Evolutionary conservation across 73 alveolate genomes (phyloP).

Genomic region (Halteria grandinella): DNA sequence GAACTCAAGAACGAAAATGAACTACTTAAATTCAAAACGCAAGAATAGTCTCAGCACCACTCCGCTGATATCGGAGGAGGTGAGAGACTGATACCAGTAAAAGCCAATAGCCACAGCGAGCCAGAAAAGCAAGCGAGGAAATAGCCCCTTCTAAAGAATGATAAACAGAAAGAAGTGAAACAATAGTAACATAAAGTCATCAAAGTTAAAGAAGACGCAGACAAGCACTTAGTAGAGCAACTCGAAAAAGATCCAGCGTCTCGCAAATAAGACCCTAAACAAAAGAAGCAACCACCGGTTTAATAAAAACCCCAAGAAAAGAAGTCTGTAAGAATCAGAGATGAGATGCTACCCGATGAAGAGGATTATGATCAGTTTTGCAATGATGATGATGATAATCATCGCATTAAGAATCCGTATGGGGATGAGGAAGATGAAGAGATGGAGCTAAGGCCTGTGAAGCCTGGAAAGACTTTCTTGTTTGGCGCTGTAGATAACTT

Average conservation of each 20-base stretch:
- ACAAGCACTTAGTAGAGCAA: not conserved
- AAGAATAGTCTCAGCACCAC: too few species aligned
- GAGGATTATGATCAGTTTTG: constrained; percentile 3
- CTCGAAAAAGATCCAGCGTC: too few species aligned
- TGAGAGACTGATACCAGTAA: too few species aligned
- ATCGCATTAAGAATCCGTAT: not conserved
- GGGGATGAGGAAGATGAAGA: constrained; percentile 27
- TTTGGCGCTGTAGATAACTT: constrained; percentile 42
- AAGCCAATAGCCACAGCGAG: too few species aligned
- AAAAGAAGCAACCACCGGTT: constrained; percentile 1
- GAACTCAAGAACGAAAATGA: too few species aligned
- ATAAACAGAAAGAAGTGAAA: too few species aligned
- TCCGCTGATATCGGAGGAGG: too few species aligned
- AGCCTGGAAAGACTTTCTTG: constrained; percentile 31
- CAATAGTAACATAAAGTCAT: not conserved
- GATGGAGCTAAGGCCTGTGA: constrained; percentile 18
- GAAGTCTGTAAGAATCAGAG: constrained; percentile 15
- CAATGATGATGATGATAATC: not conserved
- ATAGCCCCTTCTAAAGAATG: too few species aligned
- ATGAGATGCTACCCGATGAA: too few species aligned
- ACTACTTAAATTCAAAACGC: too few species aligned
- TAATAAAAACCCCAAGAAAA: constrained; percentile 11
- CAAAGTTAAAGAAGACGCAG: not conserved
- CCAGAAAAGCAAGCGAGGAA: too few species aligned
- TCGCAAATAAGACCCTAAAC: not conserved